A percentile compares a stretch with the other conserved stretches of the same genome.
phyloP scores from a whole-genome alignment of 768 basidiomycete genomes.

The Lactarius vividus region DNA sequence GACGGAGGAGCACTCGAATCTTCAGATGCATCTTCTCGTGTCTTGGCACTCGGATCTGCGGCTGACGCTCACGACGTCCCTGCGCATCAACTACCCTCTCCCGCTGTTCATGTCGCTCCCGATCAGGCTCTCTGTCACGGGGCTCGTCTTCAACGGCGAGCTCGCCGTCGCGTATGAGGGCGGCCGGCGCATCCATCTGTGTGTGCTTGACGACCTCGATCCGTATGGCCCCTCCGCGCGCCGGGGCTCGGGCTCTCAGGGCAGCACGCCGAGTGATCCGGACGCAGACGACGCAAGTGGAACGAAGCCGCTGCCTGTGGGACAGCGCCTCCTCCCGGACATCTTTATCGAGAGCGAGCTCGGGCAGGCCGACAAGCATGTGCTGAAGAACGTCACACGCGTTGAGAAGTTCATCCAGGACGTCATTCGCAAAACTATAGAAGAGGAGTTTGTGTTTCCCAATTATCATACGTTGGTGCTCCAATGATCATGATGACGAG shows the following conservation, averaged over 20 bases:
- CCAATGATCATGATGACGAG: conserved; percentile 3
- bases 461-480: conserved; percentile 79
- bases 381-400: conserved; percentile 91
- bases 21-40: conserved; percentile 86
- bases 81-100: conserved; percentile 96
- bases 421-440: conserved; percentile 89
- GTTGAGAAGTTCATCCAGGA: conserved; percentile 96
- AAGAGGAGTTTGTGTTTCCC: conserved; percentile 95
- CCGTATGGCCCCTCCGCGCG: conserved; percentile 70
- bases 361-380: conserved; percentile 93
- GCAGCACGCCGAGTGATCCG: conserved; percentile 56
- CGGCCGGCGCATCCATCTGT: conserved; percentile 78
- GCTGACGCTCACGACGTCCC: conserved; percentile 85
- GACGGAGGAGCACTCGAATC: conserved; percentile 51
- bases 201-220: conserved; percentile 84
- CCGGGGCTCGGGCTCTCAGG: conserved; percentile 36
- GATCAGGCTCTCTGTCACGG: conserved; percentile 89
- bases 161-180: conserved; percentile 92
- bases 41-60: conserved; percentile 87
- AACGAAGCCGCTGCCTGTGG: conserved; percentile 71
- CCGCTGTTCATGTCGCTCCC: conserved; percentile 96
- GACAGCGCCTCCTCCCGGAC: conserved; percentile 78
- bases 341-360: conserved; percentile 97
- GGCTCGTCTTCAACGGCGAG: conserved; percentile 82
- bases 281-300: conserved; percentile 55